These are phyloP conservation scores for Solanum appendiculatum DNA, from an alignment of 257 asterid species.

Conservation along the genomic window DNA sequence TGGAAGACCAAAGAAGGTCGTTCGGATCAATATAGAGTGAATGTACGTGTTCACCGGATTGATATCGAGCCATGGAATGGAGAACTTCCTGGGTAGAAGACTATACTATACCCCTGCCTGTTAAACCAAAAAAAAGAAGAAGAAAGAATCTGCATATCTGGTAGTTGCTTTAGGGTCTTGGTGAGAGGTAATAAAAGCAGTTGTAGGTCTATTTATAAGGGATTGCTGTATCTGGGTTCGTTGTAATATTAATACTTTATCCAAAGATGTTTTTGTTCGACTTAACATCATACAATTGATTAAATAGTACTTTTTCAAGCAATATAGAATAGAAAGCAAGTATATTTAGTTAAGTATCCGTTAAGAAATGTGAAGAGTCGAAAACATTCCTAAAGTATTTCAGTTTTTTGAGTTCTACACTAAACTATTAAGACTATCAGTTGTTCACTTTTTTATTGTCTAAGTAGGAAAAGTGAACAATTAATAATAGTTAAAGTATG, in stretches of 20 bases:
- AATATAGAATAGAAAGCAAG: neutral
- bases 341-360: neutral
- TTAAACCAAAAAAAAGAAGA: neutral
- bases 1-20: conserved; percentile 46
- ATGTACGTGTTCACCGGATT: neutral
- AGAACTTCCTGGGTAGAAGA: neutral
- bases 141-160: neutral
- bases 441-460: neutral
- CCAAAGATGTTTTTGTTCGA: neutral
- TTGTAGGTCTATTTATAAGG: neutral
- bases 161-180: neutral
- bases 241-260: neutral
- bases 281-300: neutral
- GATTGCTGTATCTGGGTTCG: neutral
- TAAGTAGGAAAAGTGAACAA: neutral
- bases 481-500: neutral
- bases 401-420: neutral
- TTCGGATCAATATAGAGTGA: conserved; percentile 56
- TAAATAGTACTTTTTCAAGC: neutral
- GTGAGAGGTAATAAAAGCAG: neutral
- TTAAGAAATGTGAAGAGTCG: neutral
- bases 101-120: neutral
- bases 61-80: neutral
- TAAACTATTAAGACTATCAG: no score
- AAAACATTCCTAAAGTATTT: no score